Evolutionary conservation across 331 rosid species (phyloP), one percentile per base, ranked within the genome.

Genomic region (Erythrophleum ivorense): DNA sequence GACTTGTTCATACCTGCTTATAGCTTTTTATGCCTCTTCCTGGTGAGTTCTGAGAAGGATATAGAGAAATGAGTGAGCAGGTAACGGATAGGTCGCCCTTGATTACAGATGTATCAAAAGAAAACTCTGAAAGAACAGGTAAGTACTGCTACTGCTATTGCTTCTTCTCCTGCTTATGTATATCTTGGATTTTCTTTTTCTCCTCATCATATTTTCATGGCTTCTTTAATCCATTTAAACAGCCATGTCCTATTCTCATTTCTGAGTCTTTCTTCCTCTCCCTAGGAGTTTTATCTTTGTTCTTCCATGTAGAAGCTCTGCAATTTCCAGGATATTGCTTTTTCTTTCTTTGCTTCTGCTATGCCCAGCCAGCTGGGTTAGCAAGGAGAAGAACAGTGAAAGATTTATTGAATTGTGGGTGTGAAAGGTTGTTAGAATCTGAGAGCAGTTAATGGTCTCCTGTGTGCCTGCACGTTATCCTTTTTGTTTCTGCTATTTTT

Each of bases 331-430:
- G 5, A 36, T 36, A 36, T 4, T 36, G 5, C 48, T 43, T 43
- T 43, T 7, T 7, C 9, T 43, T 21, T 58, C 36, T 58, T 31
- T 63, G 18, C 19, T 33, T 63, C 10, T 6, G 43, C 11, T 55
- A 2, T 46, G 50, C 13, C 3, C 50, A 9, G 50, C 8, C 2
- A 46, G 2, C 8, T 46, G 50, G 50, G 50, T 46, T 46, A 66
- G 55, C 12, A 55, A 1, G 29, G 16, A 29, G 34, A 64, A n/a
- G 76, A 16, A 64, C 29, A 38, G 7, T 19, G 49, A 76, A n/a
- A 6, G n/a, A 45, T 46, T 67, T 33, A 68, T 84, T 76, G 48
- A 84, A 75, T 78, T 75, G 54, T 85, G 9, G 85, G 75, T 82
- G 38, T 21, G 66, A 77, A 72, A 78, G 85, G 31, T 9, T 38